phyloP scores from a whole-genome alignment of 768 basidiomycete species.

The Pleurotus tuoliensis region DNA sequence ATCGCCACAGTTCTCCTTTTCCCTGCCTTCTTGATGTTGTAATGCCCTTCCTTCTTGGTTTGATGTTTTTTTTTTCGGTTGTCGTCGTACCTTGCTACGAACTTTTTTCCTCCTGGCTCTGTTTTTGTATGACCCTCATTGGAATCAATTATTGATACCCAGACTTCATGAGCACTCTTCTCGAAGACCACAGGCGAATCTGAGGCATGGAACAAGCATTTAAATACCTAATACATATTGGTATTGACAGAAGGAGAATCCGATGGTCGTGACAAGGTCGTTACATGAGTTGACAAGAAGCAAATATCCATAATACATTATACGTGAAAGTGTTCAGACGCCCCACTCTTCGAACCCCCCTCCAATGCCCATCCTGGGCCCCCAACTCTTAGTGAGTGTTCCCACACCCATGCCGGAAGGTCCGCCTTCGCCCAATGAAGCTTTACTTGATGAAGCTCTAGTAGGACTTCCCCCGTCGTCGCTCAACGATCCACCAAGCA shows the following conservation, averaged over 20 bases:
- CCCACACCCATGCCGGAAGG: constrained; percentile 19
- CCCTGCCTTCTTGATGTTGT: no score
- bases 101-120: no score
- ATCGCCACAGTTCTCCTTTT: no score
- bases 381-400: constrained; percentile 42
- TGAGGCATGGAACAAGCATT: no score
- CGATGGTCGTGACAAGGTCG: constrained; percentile 2
- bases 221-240: neutral
- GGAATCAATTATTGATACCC: no score
- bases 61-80: no score
- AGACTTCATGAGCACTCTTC: no score
- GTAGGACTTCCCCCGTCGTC: constrained; percentile 8
- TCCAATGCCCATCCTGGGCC: constrained; percentile 34
- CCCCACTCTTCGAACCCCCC: constrained; percentile 54
- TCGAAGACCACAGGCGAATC: no score
- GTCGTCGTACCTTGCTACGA: no score
- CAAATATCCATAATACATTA: neutral
- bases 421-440: constrained; percentile 7
- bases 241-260: neutral
- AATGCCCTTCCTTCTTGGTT: no score
- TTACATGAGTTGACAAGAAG: neutral
- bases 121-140: no score
- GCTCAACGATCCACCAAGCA: constrained; percentile 12
- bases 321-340: constrained; percentile 26
- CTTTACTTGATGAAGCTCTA: constrained; percentile 6